Base-by-base conservation (phyloP, 2,329 filamentous ascomycete species). In the Hirsutella rhossiliensis region DNA sequence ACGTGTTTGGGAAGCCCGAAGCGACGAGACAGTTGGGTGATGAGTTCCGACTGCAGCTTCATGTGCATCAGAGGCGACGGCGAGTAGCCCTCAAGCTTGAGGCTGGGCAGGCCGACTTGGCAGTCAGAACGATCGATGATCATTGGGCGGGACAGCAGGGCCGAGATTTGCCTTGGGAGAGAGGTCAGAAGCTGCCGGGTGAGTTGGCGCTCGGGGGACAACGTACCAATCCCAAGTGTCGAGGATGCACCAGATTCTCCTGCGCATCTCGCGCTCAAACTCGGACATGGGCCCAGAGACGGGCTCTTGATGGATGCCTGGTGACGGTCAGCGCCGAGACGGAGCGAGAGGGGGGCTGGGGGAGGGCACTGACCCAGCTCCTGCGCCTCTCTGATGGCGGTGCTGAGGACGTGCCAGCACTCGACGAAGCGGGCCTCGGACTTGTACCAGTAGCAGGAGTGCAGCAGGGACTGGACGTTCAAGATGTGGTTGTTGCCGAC, bases 371-470 rank as follows among this genome's bases (percentile, higher is more conserved):
- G 49, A 60, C 61, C 57, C 17, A 66, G 43, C 42, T 61, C 59
- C 34, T 64, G 61, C 1, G 62, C 63, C 46, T 63, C 60, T 20
- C 59, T 49, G 23, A 66, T 56, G 8, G 62, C 62, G 20, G 55
- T 46, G 42, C 56, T 58, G 12, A 66, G 48, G 5, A 62, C 57
- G 46, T 64, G 60, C 63, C 62, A 64, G 45, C 53, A 60, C 47
- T 65, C 62, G 11, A 61, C 49, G 32, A 63, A 64, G 5, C 57
- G 57, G 32, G 56, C 58, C 41, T 64, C 60, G 1, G 59, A 57
- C 42, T 62, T 63, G 45, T 59, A 62, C 62, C 61, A 66, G 43
- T 58, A 63, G 45, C 58, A 62, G 1, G 61, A 65, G 44, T 64
- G 61, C 15, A 66, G 46, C 5, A 64, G 47, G 27, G 58, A 54